Evolutionary conservation across 2,329 filamentous ascomycete genomes (phyloP).

Genomic region (Diaporthe citri): DNA sequence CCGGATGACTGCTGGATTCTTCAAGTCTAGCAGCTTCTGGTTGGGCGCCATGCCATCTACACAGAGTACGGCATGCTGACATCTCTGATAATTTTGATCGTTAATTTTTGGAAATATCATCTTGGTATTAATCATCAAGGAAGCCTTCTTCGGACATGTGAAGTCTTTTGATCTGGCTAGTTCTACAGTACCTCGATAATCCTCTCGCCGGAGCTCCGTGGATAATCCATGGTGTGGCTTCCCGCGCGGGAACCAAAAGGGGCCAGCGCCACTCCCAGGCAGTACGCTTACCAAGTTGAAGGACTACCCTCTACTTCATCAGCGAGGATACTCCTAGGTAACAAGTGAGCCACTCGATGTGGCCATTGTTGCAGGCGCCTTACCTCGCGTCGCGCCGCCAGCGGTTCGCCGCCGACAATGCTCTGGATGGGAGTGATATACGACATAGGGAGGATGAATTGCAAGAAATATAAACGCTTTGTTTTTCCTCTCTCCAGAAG

Average conservation of each 20-base stretch:
- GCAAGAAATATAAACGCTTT: neutral
- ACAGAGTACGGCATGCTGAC: neutral
- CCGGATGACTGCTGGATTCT: neutral
- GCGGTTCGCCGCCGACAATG: constrained; percentile 1
- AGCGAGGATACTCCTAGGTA: neutral
- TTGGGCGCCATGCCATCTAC: neutral
- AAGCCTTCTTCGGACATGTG: neutral
- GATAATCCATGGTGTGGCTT: neutral
- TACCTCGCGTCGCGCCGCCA: neutral
- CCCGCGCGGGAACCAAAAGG: neutral
- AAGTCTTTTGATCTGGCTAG: too few species aligned
- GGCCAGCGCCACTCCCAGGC: neutral
- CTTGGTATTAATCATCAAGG: neutral
- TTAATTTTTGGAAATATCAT: neutral
- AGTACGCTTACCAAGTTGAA: neutral
- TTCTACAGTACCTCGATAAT: too few species aligned
- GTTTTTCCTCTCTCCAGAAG: neutral
- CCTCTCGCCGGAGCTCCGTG: neutral
- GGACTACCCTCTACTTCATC: neutral
- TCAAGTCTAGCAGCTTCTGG: neutral
- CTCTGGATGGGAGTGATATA: neutral
- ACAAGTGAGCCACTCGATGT: neutral
- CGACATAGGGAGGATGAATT: neutral
- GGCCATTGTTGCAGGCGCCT: neutral
- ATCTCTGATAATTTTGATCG: neutral